These are phyloP conservation scores for Boletellus ananas DNA, from an alignment of 768 basidiomycete species.

Conservation along the genomic window DNA sequence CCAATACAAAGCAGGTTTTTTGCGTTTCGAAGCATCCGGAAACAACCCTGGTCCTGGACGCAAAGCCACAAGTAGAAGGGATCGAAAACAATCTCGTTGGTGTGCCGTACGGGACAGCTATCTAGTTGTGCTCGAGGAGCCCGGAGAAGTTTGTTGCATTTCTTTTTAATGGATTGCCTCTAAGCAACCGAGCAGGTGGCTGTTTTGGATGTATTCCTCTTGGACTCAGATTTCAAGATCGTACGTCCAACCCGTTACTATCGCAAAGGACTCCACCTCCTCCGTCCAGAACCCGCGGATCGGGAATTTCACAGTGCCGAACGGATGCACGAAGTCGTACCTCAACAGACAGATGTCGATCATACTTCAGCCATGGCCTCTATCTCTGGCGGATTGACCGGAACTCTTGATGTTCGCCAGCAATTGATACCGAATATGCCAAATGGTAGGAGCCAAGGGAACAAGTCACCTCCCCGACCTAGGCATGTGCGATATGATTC, in stretches of 20 bases:
- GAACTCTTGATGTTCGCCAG: conserved; percentile 38
- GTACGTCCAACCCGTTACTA: conserved; percentile 89
- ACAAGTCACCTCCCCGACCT: neutral
- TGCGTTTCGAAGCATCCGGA: conserved; percentile 55
- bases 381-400: conserved; percentile 45
- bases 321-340: conserved; percentile 17
- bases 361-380: conserved; percentile 44
- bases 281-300: conserved; percentile 39
- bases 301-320: conserved; percentile 21
- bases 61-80: conserved; percentile 56
- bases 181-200: conserved; percentile 45
- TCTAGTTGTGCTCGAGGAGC: conserved; percentile 80
- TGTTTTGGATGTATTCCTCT: conserved; percentile 92
- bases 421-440: conserved; percentile 11
- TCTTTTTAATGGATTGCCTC: neutral
- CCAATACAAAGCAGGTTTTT: conserved; percentile 88
- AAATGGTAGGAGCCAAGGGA: conserved; percentile 6
- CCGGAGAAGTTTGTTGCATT: conserved; percentile 64
- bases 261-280: conserved; percentile 74
- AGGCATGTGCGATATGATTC: conserved; percentile 13
- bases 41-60: conserved; percentile 59
- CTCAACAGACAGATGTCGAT: conserved; percentile 31
- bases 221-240: conserved; percentile 86
- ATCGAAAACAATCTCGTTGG: conserved; percentile 74
- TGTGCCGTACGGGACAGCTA: conserved; percentile 91